Conservation (phyloP, 345 rosid genomes). For the Citrus sinensis region DVS_A1.0 CM039165.1:29012001-29012500, state of each 20-base stretch:
- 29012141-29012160: neutral
- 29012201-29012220: neutral
- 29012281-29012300: neutral
- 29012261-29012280: neutral
- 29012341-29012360: neutral
- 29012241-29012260: neutral
- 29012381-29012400: neutral
- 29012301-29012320: neutral
- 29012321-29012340: neutral
- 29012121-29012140: neutral
- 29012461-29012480: neutral
- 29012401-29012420: neutral
- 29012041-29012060: neutral
- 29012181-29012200: neutral
- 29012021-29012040: neutral
- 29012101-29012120: neutral
- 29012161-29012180: neutral
- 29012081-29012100: neutral
- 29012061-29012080: neutral
- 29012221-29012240: neutral
- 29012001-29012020: too few species aligned
- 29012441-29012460: neutral
- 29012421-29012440: neutral
- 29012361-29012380: neutral
- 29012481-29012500: neutral